Evolutionary conservation across 495 filamentous ascomycete genomes (phyloP), one percentile per base, ranked within the genome.

Genomic region (Pseudevernia furfuracea): DNA sequence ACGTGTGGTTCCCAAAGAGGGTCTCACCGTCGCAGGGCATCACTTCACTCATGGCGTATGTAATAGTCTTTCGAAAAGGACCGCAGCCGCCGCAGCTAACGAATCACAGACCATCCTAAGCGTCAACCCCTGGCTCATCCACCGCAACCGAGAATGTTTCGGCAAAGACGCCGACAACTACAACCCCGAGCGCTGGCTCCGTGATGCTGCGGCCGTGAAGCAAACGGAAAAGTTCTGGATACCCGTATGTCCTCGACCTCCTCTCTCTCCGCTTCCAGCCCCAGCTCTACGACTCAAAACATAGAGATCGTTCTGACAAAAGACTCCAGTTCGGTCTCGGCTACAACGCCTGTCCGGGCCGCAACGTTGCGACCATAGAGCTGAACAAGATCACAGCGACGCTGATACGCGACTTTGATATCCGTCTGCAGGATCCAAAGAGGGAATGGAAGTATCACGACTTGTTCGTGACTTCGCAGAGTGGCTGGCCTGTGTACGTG

Each of bases 361-460:
- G 65, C 44, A 64, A 76, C 48, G 32, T 77, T 41, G 76, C 73
- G n/a, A 60, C 62, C 17, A 61, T 75, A 5, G 75, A 76, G 70
- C 59, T 70, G 5, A 56, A 66, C 6, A 76, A 76, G 69, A 57
- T 70, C 15, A 56, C 67, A 2, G 68, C 73, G 12, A 71, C 67
- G 14, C 30, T 75, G 21, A 65, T 71, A 44, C 56, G 65, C 58
- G 71, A 73, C 56, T 71, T 66, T 52, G 65, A 71, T 25, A 61
- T 74, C 34, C 30, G 60, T 15, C 70, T 44, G 2, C 2, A 2
- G 19, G 19, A 44, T 44, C 65, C 67, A 34, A 60, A 61, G 23
- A 53, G 73, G 48, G 62, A 69, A 19, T 76, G 74, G 74, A 62
- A 60, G 44, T 74, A 61, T 57, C 62, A 68, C 36, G 65, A 64